Evolutionary conservation across 495 filamentous ascomycete genomes (phyloP).

Genomic region (Daldinia vernicosa): DNA sequence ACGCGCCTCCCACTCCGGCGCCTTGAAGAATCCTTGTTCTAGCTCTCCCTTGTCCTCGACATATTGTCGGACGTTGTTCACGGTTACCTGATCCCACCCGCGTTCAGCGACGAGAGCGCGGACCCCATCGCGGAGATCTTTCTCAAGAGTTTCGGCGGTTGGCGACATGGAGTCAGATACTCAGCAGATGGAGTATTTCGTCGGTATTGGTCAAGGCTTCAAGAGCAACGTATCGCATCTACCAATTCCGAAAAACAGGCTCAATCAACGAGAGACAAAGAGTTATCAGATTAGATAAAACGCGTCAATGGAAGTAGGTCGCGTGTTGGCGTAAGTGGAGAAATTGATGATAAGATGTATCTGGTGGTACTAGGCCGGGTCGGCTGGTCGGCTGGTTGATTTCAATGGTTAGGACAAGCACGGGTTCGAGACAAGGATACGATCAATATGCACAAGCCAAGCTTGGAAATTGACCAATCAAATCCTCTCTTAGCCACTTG

Average conservation of each 20-base stretch:
- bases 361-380: not conserved
- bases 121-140: constrained; percentile 68
- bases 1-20: constrained; percentile 75
- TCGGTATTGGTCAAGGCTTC: not conserved
- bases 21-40: constrained; percentile 74
- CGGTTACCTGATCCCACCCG: constrained; percentile 68
- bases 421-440: not conserved
- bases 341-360: not conserved
- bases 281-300: not conserved
- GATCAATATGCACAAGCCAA: not conserved
- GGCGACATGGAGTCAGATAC: constrained; percentile 32
- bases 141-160: constrained; percentile 52
- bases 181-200: not conserved
- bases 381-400: not conserved
- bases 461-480: not conserved
- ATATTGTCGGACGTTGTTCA: constrained; percentile 74
- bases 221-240: not conserved
- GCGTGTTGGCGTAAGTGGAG: constrained; percentile 1
- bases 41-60: constrained; percentile 74
- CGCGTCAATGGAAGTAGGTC: not conserved
- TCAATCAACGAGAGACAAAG: not conserved
- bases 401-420: not conserved
- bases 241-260: not conserved
- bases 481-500: not conserved
- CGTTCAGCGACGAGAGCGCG: constrained; percentile 65